Conservation (phyloP, 129 eudicot species). For the Chrysanthemum makinoi region DNA sequence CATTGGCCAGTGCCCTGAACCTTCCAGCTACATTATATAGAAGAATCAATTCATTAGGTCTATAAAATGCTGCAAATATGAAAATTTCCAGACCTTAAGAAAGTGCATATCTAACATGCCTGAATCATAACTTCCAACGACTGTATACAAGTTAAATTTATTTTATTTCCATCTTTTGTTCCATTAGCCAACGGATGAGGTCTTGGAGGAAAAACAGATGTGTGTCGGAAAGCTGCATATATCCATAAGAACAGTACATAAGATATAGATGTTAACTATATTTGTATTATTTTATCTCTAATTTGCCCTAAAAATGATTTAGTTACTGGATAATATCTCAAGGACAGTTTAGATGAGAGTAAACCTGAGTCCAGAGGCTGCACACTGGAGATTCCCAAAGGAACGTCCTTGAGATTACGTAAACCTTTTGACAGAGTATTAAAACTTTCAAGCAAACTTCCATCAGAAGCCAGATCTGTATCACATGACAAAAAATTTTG, state of each 20-base stretch:
- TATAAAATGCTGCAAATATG: not conserved
- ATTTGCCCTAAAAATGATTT: too few species aligned
- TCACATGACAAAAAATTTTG: slow-evolving; percentile 5
- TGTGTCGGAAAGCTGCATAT: slow-evolving; percentile 75
- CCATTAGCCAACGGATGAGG: slow-evolving; percentile 76
- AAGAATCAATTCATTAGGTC: slow-evolving; percentile 12
- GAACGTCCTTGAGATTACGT: slow-evolving; percentile 69
- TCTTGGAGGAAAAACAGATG: slow-evolving; percentile 75
- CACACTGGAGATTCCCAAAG: slow-evolving; percentile 78
- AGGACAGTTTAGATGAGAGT: not conserved
- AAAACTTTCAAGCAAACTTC: slow-evolving; percentile 50
- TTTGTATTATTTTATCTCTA: too few species aligned
- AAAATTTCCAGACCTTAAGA: not conserved
- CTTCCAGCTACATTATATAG: slow-evolving; percentile 70
- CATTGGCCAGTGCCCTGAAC: slow-evolving; percentile 97
- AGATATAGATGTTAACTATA: slow-evolving; percentile 3
- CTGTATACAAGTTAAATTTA: slow-evolving; percentile 53
- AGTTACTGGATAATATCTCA: slow-evolving; percentile 3
- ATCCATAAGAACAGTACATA: slow-evolving; percentile 12
- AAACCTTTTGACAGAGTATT: slow-evolving; percentile 59
- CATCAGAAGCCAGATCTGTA: slow-evolving; percentile 43
- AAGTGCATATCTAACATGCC: slow-evolving; percentile 40
- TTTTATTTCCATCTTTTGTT: slow-evolving; percentile 33
- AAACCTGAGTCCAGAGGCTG: slow-evolving; percentile 91
- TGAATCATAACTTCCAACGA: slow-evolving; percentile 88